Evolutionary conservation across 2,329 filamentous ascomycete genomes (phyloP), one percentile per base, ranked within the genome.

Genomic region (Epichloe aotearoae): DNA sequence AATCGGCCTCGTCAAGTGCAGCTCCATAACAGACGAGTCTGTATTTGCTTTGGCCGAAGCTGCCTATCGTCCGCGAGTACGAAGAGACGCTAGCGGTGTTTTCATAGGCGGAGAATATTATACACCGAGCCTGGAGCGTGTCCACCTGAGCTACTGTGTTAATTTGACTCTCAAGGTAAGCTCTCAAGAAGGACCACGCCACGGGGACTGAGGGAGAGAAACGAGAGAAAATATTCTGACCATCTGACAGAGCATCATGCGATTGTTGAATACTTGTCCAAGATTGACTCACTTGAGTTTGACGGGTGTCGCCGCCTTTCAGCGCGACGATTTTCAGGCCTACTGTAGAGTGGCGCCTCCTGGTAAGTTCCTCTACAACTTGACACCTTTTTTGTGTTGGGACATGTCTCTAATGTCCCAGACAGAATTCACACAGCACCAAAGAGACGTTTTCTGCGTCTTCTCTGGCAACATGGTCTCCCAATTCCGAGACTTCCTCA

Each of bases 361-460:
- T 53, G 83, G 83, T 84, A 72, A 57, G 72, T 55, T 33, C 6
- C 20, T 40, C 15, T 20, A n/a, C 17, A 5, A 7, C 19, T 14
- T n/a, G 19, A 40, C 23, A n/a, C 15, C 15, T 14, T 23, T 17
- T 23, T 17, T 17, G 2, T 3, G 10, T 19, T 23, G 5, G 17
- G 5, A n/a, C 33, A 39, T 11, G 8, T n/a, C 20, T 15, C 12
- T 37, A 15, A 41, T 14, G 8, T 4, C n/a, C 46, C 11, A 38
- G 2, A 3, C 51, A 82, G 93, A 97, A 67, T 98, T 98, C 64
- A 97, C 90, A 17, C 86, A 91, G 45, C 89, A 96, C 62, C 93
- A 98, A 66, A 82, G 93, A 55, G 84, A 91, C 49, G 88, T 97
- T 7, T 98, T 98, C 64, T 98, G 93, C 62, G 93, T 98, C 50